phyloP scores from a whole-genome alignment of 2,329 filamentous ascomycete species.

The Gremmenia infestans region DNA sequence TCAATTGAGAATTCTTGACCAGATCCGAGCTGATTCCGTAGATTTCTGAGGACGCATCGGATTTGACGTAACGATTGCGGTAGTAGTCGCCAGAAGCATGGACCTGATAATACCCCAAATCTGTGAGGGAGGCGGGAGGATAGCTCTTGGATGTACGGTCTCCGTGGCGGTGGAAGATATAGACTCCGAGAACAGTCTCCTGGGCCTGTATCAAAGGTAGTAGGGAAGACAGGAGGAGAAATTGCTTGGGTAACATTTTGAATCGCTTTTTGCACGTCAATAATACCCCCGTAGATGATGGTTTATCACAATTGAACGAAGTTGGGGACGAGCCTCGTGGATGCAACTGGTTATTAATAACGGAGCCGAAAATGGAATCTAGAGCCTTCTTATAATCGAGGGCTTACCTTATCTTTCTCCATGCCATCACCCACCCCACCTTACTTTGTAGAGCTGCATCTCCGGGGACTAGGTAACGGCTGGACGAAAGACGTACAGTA shows the following conservation, averaged over 20 bases:
- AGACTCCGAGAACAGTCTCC: conserved; percentile 58
- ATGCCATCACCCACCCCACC: too few species aligned
- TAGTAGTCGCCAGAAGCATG: conserved; percentile 70
- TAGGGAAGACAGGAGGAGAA: conserved; percentile 38
- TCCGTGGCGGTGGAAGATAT: conserved; percentile 86
- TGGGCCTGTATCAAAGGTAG: conserved; percentile 31
- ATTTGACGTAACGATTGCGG: conserved; percentile 67
- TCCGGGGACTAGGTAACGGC: too few species aligned
- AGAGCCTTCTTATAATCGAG: too few species aligned
- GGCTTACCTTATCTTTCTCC: too few species aligned
- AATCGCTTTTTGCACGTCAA: background rate
- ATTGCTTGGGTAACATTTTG: conserved; percentile 33
- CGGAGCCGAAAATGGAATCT: background rate
- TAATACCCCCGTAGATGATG: background rate
- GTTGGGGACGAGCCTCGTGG: too few species aligned
- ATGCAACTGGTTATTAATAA: background rate
- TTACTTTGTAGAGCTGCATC: too few species aligned
- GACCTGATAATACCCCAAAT: conserved; percentile 73
- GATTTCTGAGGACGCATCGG: conserved; percentile 54
- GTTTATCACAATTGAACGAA: background rate
- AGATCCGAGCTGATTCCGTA: conserved; percentile 59
- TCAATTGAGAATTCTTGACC: conserved; percentile 66
- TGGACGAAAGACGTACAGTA: too few species aligned
- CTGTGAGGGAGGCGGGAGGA: conserved; percentile 67
- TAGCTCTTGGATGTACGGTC: conserved; percentile 78